Percentiles rank a stretch among this genome's conserved stretches.
Conservation (phyloP, 2,329 filamentous ascomycete genomes). For the Fusarium heterosporum region DNA sequence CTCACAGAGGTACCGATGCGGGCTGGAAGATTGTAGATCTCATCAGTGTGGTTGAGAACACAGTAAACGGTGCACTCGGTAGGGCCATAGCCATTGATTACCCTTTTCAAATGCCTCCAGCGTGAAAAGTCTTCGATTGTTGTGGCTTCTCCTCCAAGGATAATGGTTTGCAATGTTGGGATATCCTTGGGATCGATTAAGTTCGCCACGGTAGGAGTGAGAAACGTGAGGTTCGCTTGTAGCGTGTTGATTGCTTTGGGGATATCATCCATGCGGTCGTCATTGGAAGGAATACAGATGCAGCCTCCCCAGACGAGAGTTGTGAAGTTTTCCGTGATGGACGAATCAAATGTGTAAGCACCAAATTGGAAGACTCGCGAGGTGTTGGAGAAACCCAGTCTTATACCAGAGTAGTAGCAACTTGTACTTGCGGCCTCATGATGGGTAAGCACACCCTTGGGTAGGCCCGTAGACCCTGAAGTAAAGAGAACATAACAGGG, state of each 20-base stretch:
- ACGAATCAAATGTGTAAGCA: constrained; percentile 1
- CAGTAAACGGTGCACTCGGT: constrained; percentile 14
- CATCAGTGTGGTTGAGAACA: not conserved
- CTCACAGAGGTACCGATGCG: constrained; percentile 4
- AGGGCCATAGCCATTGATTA: constrained; percentile 14
- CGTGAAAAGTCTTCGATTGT: constrained; percentile 2
- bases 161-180: not conserved
- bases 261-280: constrained; percentile 2
- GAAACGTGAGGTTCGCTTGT: not conserved
- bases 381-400: constrained; percentile 7
- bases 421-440: constrained; percentile 12
- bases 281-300: constrained; percentile 6
- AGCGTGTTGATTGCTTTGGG: not conserved
- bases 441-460: constrained; percentile 7
- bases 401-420: constrained; percentile 3
- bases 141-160: constrained; percentile 6
- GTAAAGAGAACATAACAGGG: constrained; percentile 6
- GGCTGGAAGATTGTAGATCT: not conserved
- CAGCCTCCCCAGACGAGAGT: constrained; percentile 6
- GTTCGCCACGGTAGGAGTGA: not conserved
- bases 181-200: not conserved
- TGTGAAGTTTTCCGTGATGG: constrained; percentile 1
- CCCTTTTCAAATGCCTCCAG: constrained; percentile 1
- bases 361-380: constrained; percentile 14
- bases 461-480: not conserved